phyloP scores from a whole-genome alignment of 1,284 basidiomycete genomes.

The Ganoderma lingzhi region DNA sequence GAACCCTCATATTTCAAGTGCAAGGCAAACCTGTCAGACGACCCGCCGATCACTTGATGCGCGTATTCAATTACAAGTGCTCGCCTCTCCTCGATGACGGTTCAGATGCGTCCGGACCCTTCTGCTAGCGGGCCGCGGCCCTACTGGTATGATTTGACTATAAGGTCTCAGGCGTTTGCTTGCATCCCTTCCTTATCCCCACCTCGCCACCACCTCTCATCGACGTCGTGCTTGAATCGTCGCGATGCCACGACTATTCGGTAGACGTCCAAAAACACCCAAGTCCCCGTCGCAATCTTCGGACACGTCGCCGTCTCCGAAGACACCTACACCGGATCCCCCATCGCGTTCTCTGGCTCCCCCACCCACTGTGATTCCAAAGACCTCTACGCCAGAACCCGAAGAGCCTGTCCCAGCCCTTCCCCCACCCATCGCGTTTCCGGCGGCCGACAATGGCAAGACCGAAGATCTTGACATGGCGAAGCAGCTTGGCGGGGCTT shows the following conservation, averaged over 20 bases:
- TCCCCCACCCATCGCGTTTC: constrained; percentile 8
- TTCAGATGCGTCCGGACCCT: not conserved
- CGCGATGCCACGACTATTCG: not conserved
- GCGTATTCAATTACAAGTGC: not conserved
- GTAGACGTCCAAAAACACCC: constrained; percentile 1
- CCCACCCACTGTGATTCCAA: not conserved
- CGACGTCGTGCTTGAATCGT: not conserved
- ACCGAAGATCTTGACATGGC: constrained; percentile 17
- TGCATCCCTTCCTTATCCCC: not conserved
- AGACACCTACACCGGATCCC: not conserved
- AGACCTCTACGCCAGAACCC: not conserved
- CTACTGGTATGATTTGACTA: not conserved
- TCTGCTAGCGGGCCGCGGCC: not conserved
- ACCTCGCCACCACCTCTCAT: not conserved
- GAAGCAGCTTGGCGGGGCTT: constrained; percentile 21
- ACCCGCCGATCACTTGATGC: not conserved
- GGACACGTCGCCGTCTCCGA: not conserved
- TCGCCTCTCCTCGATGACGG: not conserved
- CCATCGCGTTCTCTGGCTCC: not conserved
- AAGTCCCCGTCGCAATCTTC: not conserved
- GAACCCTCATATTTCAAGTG: not conserved
- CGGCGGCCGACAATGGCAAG: not conserved
- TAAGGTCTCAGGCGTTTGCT: not conserved
- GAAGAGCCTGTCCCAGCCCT: not conserved
- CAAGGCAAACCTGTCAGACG: not conserved